phyloP scores from a whole-genome alignment of 495 filamentous ascomycete species.

The Monascus purpureus region DNA sequence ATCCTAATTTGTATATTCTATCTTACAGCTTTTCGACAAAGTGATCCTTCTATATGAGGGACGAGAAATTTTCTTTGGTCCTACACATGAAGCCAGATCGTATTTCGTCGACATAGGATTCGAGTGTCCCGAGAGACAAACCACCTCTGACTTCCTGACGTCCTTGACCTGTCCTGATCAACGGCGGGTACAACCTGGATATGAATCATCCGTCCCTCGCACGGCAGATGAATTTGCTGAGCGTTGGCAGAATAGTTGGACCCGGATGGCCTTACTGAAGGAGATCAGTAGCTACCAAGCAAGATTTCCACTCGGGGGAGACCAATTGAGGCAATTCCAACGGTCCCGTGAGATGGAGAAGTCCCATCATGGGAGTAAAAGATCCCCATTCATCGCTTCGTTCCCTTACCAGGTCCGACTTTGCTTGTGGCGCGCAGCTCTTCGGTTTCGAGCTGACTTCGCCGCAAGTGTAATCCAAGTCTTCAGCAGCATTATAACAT shows the following conservation, averaged over 20 bases:
- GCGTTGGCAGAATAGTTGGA: conserved; percentile 61
- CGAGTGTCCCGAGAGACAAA: conserved; percentile 55
- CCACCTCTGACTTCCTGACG: conserved; percentile 68
- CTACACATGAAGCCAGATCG: conserved; percentile 42
- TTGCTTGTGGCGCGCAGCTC: conserved; percentile 63
- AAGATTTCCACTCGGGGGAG: conserved; percentile 47
- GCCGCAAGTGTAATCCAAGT: conserved; percentile 55
- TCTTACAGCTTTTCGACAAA: conserved; percentile 50
- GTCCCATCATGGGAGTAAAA: conserved; percentile 38
- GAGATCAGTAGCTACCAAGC: conserved; percentile 61
- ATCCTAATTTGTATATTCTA: not conserved
- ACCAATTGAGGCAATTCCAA: conserved; percentile 52
- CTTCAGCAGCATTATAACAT: conserved; percentile 60
- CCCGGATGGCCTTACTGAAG: conserved; percentile 45
- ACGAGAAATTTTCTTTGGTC: conserved; percentile 70
- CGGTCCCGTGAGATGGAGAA: conserved; percentile 45
- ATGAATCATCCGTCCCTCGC: conserved; percentile 48
- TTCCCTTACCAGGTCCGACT: conserved; percentile 55
- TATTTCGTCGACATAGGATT: conserved; percentile 69
- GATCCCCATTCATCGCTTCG: conserved; percentile 68
- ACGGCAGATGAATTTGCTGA: conserved; percentile 66
- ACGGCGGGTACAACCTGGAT: conserved; percentile 48
- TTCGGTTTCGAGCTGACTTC: conserved; percentile 51
- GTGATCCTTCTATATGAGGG: conserved; percentile 68
- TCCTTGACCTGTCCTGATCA: conserved; percentile 62